These are phyloP conservation scores for Pyrrhoderma lamaoense DNA, from an alignment of 1,284 basidiomycete species.

Conservation along the genomic window DNA sequence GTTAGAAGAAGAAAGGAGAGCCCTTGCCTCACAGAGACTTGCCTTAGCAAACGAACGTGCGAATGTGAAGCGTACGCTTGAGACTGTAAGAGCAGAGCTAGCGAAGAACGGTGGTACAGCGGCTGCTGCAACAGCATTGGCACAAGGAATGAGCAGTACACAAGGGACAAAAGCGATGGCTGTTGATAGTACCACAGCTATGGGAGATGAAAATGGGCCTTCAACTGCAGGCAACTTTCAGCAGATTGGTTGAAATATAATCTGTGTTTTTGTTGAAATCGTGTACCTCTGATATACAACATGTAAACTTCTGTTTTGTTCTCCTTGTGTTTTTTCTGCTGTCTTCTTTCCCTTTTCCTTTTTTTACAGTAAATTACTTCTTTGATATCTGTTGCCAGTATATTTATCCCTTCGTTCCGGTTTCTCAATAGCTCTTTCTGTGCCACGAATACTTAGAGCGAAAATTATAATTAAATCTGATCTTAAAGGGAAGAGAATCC, in stretches of 20 bases:
- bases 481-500: too few species aligned
- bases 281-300: not conserved
- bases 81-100: conserved; percentile 55
- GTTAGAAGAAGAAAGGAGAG: conserved; percentile 77
- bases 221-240: conserved; percentile 26
- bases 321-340: conserved; percentile 1
- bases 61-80: conserved; percentile 57
- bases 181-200: conserved; percentile 23
- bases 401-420: too few species aligned
- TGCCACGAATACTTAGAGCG: too few species aligned
- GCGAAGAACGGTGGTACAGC: conserved; percentile 29
- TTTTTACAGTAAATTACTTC: not conserved
- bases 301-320: conserved; percentile 2
- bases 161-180: too few species aligned
- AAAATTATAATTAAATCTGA: too few species aligned
- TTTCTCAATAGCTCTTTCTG: too few species aligned
- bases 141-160: too few species aligned
- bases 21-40: conserved; percentile 64
- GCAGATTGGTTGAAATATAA: conserved; percentile 22
- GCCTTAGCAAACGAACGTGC: conserved; percentile 61
- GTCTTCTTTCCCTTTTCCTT: not conserved
- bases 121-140: too few species aligned
- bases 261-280: not conserved
- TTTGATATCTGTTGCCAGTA: not conserved
- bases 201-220: conserved; percentile 30